Base-by-base conservation (phyloP, 257 asterid genomes). In the Ophiorrhiza pumila region DNA sequence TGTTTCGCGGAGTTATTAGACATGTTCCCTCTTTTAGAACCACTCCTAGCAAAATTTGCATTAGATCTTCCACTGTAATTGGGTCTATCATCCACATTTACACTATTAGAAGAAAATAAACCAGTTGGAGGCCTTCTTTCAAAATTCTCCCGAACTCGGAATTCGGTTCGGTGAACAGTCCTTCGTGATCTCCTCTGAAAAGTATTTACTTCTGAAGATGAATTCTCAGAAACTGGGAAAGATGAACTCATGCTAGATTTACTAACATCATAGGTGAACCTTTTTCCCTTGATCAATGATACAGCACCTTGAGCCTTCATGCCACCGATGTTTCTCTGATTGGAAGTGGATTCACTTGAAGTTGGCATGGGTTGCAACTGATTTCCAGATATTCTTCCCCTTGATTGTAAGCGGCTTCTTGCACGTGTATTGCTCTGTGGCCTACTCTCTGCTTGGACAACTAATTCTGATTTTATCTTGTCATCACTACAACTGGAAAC, bases 151-250 rank as follows among this genome's bases (percentile, higher is more conserved):
- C 96, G 91, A 75, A 88, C 75, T 72, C 89, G 90, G 78, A 86
- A 90, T 75, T 93, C 98, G 25, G 93, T 86, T 47, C 89, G 85
- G 43, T 79, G 95, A 68, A 85, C 88, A 68, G 89, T 85, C 35
- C 91, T 87, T 71, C 85, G 84, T 71, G 94, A 87, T 80, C 91
- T 85, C 79, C 96, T 88, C 78, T 82, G 93, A 81, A 84, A 84
- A 41, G 83, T 89, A 83, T 79, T 83, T 29, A 85, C 76, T 66
- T 87, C 92, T 72, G 85, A 59, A 61, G 37, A 46, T n/a, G 74
- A 76, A 55, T 71, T 69, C 65, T 81, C 93, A 79, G 84, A 72
- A 80, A 79, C 76, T 42, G 77, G 81, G 72, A 72, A 68, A 53
- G 71, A 72, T 71, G 95, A 80, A 75, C 89, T 83, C 37, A 78